Percentiles rank a stretch among this genome's conserved stretches.
phyloP scores from a whole-genome alignment of 2,329 filamentous ascomycete species.

The Sporothrix luriei region DNA sequence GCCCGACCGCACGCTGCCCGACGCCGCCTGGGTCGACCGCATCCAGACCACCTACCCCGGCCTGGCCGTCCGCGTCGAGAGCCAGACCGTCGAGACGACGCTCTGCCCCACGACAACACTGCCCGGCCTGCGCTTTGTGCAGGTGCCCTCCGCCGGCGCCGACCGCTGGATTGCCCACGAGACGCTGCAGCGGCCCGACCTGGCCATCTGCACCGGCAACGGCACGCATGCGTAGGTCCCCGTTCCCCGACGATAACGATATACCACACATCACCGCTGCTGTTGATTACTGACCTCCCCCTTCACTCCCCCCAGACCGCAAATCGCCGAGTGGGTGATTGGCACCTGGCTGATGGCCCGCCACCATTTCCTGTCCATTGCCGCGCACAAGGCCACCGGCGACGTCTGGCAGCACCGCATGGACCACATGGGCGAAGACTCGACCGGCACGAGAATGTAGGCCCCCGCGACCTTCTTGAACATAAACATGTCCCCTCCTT shows the following conservation, averaged over 20 bases:
- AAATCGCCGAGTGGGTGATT: constrained; percentile 43
- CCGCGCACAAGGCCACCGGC: constrained; percentile 33
- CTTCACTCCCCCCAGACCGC: constrained; percentile 40
- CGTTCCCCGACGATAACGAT: not conserved
- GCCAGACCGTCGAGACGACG: constrained; percentile 35
- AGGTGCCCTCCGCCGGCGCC: constrained; percentile 49
- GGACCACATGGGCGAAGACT: constrained; percentile 38
- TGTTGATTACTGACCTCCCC: not conserved
- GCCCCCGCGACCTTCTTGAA: no score
- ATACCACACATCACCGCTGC: not conserved
- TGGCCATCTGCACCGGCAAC: constrained; percentile 48
- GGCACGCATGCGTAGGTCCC: constrained; percentile 45
- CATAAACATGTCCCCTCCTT: not conserved
- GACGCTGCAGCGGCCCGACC: constrained; percentile 43
- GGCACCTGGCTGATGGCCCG: constrained; percentile 39
- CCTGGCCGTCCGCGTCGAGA: constrained; percentile 45
- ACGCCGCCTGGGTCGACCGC: constrained; percentile 44
- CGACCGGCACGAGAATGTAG: constrained; percentile 45
- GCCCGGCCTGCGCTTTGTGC: constrained; percentile 49
- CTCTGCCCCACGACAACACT: constrained; percentile 33
- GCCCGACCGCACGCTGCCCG: constrained; percentile 38
- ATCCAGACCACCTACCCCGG: constrained; percentile 45
- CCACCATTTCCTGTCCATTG: constrained; percentile 35
- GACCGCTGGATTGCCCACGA: constrained; percentile 47
- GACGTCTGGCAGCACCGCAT: constrained; percentile 28